Evolutionary conservation across 345 rosid species (phyloP).

Genomic region (Heritiera littoralis): DNA sequence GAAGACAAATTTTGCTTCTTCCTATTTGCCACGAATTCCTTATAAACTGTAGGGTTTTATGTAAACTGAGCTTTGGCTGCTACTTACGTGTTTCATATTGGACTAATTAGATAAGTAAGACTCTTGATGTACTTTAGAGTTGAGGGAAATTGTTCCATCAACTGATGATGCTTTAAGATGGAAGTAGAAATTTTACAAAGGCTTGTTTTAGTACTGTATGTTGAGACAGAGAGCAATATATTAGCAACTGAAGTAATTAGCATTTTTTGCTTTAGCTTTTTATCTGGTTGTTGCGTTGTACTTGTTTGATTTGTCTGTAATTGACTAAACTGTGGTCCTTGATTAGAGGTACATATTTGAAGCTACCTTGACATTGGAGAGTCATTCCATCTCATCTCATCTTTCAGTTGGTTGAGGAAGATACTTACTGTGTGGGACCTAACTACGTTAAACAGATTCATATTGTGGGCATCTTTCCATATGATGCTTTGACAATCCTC

Average conservation of each 20-base stretch:
- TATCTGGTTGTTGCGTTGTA: too few species aligned
- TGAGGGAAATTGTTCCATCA: not conserved
- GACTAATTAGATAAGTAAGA: not conserved
- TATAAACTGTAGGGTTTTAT: too few species aligned
- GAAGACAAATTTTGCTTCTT: not conserved
- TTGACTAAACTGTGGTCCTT: not conserved
- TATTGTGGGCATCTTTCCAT: not conserved
- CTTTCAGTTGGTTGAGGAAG: not conserved
- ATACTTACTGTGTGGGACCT: too few species aligned
- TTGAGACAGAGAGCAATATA: not conserved
- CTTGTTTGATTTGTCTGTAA: too few species aligned
- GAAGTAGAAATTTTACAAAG: not conserved
- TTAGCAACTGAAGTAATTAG: not conserved
- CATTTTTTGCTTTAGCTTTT: not conserved
- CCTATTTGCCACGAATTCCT: too few species aligned
- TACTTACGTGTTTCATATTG: not conserved
- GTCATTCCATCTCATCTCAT: not conserved
- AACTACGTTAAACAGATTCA: not conserved
- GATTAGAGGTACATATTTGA: not conserved
- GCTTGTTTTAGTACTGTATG: not conserved
- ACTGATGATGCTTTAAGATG: not conserved
- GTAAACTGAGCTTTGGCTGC: not conserved
- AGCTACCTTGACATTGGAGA: not conserved
- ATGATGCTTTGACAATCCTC: not conserved
- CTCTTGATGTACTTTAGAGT: not conserved